Evolutionary conservation across 1,284 basidiomycete species (phyloP), one percentile per base, ranked within the genome.

Genomic region (Naganishia sp.): DNA sequence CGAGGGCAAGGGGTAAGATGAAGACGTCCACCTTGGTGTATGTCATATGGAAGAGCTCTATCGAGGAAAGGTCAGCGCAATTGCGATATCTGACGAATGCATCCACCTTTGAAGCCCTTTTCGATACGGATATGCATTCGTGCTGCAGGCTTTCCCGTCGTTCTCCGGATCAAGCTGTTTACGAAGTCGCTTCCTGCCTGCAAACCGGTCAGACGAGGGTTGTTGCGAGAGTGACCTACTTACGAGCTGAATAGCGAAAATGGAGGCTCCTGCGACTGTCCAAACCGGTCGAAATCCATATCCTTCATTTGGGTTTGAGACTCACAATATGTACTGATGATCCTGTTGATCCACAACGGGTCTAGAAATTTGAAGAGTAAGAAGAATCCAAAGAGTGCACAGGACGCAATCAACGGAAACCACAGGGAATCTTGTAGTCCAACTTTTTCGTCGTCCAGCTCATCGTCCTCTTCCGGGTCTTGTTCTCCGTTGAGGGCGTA

Each of bases 281-380:
- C 44, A 39, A 45, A 48, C 44, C 55, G 67, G 55, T 43, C 23
- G 15, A 33, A 2, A 18, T 33, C n/a, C 15, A 3, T 21, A 6
- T 21, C 18, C 6, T 25, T 23, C 10, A 10, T 13, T 7, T 1
- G n/a, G 23, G 18, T n/a, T 52, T 33, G 21, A 10, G 18, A 56
- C 65, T 66, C 55, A 80, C 77, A 92, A 74, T 93, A 93, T 82
- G 87, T 86, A 0, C 78, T 79, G 33, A 82, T 64, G 25, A 79
- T n/a, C 84, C 74, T 64, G 69, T 78, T 78, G 70, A 96, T 87
- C 88, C 90, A 92, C 72, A 87, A 86, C 72, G 85, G 86, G 48
- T 90, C 90, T 50, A 91, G 79, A 75, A 88, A 94, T 74, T 87
- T 77, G 61, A 79, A 69, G 31, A 78, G 55, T 49, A 71, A 49